These are phyloP conservation scores for Hypoxylon sp. DNA, from an alignment of 2,329 filamentous ascomycete genomes.

Conservation along the genomic window DNA sequence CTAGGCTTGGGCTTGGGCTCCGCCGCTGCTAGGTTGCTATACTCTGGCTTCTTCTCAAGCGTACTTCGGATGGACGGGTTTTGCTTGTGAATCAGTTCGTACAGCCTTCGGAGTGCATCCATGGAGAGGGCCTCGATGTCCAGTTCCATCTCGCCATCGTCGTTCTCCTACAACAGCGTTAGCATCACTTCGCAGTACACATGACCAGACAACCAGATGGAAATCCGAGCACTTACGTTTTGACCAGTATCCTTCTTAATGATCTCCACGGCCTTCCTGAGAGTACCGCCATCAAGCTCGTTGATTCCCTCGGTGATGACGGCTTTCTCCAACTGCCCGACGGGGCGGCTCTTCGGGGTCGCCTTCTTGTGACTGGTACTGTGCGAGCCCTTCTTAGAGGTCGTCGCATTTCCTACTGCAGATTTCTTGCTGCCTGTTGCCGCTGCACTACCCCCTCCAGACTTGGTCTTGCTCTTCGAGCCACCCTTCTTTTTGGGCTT, in stretches of 20 bases:
- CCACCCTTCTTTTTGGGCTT: conserved; percentile 88
- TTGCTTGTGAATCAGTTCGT: conserved; percentile 52
- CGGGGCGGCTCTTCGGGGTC: conserved; percentile 61
- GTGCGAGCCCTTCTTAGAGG: conserved; percentile 45
- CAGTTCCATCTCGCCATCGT: conserved; percentile 65
- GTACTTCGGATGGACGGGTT: conserved; percentile 49
- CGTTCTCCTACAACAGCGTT: conserved; percentile 58
- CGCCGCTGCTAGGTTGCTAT: conserved; percentile 37
- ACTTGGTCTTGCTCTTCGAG: conserved; percentile 69
- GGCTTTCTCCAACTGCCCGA: conserved; percentile 85
- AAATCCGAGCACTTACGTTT: conserved; percentile 65
- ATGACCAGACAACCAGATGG: not conserved
- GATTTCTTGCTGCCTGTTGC: conserved; percentile 53
- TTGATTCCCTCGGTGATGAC: conserved; percentile 87
- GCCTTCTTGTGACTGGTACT: conserved; percentile 53
- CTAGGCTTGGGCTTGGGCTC: conserved; percentile 39
- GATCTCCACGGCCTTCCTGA: conserved; percentile 83
- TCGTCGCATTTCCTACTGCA: conserved; percentile 43
- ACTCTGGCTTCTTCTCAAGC: conserved; percentile 47
- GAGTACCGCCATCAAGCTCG: conserved; percentile 78
- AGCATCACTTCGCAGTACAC: not conserved
- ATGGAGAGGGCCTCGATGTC: conserved; percentile 66
- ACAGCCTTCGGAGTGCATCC: conserved; percentile 62
- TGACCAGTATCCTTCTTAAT: conserved; percentile 86
- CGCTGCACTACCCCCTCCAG: conserved; percentile 43